These are phyloP conservation scores for Perkinsus marinus DNA, from an alignment of 169 alveolate species.

Conservation along the genomic window DNA sequence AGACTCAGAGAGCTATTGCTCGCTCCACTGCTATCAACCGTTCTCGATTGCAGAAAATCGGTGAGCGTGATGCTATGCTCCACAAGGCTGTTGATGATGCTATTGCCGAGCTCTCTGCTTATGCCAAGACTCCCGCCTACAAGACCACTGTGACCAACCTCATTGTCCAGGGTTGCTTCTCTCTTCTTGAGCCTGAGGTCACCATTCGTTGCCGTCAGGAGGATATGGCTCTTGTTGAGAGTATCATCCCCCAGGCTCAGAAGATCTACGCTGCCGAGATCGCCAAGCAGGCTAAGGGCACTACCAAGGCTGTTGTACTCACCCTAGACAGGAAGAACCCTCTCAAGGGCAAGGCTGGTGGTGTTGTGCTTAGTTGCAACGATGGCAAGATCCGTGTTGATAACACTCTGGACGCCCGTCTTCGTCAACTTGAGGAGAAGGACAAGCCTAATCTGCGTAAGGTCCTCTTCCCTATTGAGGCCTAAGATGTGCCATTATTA, in stretches of 20 bases:
- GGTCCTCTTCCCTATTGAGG: constrained; percentile 3
- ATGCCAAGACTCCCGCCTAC: constrained; percentile 43
- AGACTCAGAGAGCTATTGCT: constrained; percentile 42
- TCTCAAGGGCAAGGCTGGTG: constrained; percentile 53
- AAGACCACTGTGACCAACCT: constrained; percentile 40
- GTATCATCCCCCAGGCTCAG: constrained; percentile 50
- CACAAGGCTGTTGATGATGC: constrained; percentile 47
- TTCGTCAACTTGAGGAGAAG: constrained; percentile 20
- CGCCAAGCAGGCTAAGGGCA: constrained; percentile 42
- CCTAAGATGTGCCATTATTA: neutral
- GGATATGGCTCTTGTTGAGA: constrained; percentile 58
- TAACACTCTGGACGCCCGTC: constrained; percentile 41
- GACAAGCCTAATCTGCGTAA: constrained; percentile 23
- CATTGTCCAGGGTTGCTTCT: constrained; percentile 49
- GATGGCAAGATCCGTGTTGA: constrained; percentile 41
- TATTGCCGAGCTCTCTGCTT: constrained; percentile 11
- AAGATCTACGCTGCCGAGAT: constrained; percentile 21
- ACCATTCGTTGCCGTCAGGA: constrained; percentile 61
- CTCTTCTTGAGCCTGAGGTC: constrained; percentile 56
- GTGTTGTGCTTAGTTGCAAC: constrained; percentile 35
- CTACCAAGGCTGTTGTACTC: constrained; percentile 41
- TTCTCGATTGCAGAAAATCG: constrained; percentile 64
- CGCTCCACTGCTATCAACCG: constrained; percentile 68
- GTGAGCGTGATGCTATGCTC: constrained; percentile 58
- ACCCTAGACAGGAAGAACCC: constrained; percentile 47